A percentile compares a stretch with the other conserved stretches of the same genome.
Conservation (phyloP, 73 alveolate species). For the Paramecium bursaria region DNA sequence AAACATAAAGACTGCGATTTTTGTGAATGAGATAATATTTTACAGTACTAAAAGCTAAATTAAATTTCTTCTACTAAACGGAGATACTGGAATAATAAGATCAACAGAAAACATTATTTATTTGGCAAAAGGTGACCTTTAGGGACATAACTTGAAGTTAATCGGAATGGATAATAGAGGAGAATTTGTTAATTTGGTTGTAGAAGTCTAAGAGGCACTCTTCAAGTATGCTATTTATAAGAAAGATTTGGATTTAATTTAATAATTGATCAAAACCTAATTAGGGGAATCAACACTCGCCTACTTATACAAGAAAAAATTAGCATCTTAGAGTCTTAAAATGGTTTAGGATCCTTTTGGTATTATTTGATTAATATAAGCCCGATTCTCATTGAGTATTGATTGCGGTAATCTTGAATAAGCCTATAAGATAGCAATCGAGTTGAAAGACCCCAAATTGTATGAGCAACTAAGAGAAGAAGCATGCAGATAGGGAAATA, state of each 20-base stretch:
- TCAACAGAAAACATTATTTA: constrained; percentile 72
- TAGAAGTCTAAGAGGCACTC: constrained; percentile 71
- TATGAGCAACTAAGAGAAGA: constrained; percentile 59
- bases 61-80: constrained; percentile 83
- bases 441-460: background rate
- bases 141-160: constrained; percentile 11
- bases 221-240: constrained; percentile 74
- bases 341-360: constrained; percentile 32
- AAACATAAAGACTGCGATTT: constrained; percentile 75
- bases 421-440: constrained; percentile 30
- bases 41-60: constrained; percentile 90
- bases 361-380: background rate
- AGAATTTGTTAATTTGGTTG: constrained; percentile 4
- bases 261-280: constrained; percentile 60
- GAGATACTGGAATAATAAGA: constrained; percentile 73
- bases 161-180: constrained; percentile 27
- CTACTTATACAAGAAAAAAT: constrained; percentile 74
- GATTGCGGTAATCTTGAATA: constrained; percentile 31
- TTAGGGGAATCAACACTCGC: constrained; percentile 73
- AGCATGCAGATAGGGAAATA: constrained; percentile 63
- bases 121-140: constrained; percentile 43
- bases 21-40: constrained; percentile 87
- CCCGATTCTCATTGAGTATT: constrained; percentile 19
- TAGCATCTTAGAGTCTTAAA: constrained; percentile 72
- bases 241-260: constrained; percentile 70